Evolutionary conservation across 2,329 filamentous ascomycete species (phyloP).

Genomic region (Fonsecaea pugnacius): DNA sequence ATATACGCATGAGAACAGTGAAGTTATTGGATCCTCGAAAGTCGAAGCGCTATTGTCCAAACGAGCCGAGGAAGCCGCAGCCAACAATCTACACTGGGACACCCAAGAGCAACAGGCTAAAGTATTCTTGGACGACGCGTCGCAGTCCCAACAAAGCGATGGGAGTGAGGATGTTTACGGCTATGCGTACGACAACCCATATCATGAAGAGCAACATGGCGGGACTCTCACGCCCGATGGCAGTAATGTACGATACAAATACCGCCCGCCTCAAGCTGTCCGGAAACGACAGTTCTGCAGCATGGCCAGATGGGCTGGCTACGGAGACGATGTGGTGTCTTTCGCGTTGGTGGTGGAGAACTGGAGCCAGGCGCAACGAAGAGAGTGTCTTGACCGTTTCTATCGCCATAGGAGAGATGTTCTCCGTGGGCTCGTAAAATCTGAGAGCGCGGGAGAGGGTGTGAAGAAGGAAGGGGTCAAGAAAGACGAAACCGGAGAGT

Average conservation of each 20-base stretch:
- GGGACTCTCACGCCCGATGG: conserved; percentile 41
- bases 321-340: conserved; percentile 69
- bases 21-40: conserved; percentile 89
- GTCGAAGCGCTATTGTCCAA: conserved; percentile 85
- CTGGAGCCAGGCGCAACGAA: conserved; percentile 82
- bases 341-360: conserved; percentile 90
- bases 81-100: conserved; percentile 13
- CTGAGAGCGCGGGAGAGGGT: not conserved
- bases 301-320: conserved; percentile 82
- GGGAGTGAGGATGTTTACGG: conserved; percentile 3
- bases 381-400: conserved; percentile 78
- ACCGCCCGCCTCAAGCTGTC: conserved; percentile 75
- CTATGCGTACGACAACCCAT: conserved; percentile 12
- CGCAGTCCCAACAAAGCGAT: conserved; percentile 5
- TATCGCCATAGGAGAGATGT: conserved; percentile 69
- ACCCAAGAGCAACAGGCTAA: conserved; percentile 31
- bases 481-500: not conserved
- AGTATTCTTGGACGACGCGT: conserved; percentile 34
- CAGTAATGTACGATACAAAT: conserved; percentile 58
- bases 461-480: conserved; percentile 14
- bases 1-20: conserved; percentile 95
- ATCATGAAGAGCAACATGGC: conserved; percentile 5
- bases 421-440: conserved; percentile 40
- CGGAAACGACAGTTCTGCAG: conserved; percentile 83
- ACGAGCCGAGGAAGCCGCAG: conserved; percentile 62